Evolutionary conservation across 495 filamentous ascomycete genomes (phyloP).

Genomic region (Penicillium verhagenii): DNA sequence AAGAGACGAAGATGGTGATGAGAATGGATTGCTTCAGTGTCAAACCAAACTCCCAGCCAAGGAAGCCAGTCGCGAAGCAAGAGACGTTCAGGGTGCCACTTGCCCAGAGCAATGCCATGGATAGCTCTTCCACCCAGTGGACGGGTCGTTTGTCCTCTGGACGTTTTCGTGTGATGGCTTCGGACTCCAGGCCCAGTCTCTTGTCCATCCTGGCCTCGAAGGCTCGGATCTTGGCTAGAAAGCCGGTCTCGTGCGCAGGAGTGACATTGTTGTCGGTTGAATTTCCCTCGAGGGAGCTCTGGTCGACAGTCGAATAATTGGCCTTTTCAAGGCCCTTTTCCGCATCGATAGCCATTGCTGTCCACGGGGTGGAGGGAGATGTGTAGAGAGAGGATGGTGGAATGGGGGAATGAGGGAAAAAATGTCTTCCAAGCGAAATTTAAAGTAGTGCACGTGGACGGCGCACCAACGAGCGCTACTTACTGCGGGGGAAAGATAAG

Average conservation of each 20-base stretch:
- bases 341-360: constrained; percentile 8
- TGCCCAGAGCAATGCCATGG: constrained; percentile 52
- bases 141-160: constrained; percentile 38
- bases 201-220: constrained; percentile 47
- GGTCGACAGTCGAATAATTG: constrained; percentile 5
- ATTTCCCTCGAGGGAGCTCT: not conserved
- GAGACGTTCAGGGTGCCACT: constrained; percentile 55
- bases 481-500: not conserved
- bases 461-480: not conserved
- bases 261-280: not conserved
- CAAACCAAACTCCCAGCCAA: constrained; percentile 38
- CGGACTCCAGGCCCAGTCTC: constrained; percentile 51
- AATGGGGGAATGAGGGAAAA: not conserved
- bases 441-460: not conserved
- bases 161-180: constrained; percentile 47
- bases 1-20: constrained; percentile 35
- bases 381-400: not conserved
- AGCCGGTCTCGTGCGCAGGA: constrained; percentile 8
- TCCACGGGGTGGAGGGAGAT: not conserved
- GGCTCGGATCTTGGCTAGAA: constrained; percentile 33
- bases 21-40: constrained; percentile 33
- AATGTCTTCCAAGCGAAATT: not conserved
- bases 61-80: constrained; percentile 45
- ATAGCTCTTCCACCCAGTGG: constrained; percentile 30
- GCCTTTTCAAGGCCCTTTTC: constrained; percentile 13